phyloP scores from a whole-genome alignment of 2,329 filamentous ascomycete genomes.

The Hypoxylon sp. region DNA sequence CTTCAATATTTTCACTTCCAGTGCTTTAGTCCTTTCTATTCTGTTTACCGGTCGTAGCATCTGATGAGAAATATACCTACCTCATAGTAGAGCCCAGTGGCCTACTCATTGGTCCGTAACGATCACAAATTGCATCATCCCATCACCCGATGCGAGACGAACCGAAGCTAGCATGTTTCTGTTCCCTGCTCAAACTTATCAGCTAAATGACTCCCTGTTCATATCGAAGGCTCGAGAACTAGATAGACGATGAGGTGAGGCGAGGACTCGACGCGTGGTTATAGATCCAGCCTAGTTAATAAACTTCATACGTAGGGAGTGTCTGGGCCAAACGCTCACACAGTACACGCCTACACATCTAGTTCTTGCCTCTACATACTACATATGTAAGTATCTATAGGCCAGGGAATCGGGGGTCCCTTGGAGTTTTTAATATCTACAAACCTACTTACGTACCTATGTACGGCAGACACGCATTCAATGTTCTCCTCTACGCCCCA shows the following conservation, averaged over 20 bases:
- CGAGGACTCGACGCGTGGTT: background rate
- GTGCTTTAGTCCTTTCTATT: background rate
- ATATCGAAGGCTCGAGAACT: background rate
- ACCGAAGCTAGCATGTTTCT: background rate
- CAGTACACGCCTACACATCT: background rate
- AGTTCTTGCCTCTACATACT: background rate
- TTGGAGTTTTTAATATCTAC: background rate
- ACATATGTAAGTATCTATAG: background rate
- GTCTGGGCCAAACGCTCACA: background rate
- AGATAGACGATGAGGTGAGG: background rate
- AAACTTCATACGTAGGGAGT: background rate
- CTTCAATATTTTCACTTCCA: background rate
- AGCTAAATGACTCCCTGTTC: background rate
- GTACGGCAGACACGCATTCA: background rate
- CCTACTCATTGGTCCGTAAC: background rate
- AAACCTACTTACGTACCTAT: background rate
- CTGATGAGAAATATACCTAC: background rate
- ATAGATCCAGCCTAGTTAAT: background rate
- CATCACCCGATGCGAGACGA: background rate
- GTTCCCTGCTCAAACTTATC: background rate
- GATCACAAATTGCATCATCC: background rate
- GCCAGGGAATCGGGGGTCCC: background rate
- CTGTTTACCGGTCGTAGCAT: background rate
- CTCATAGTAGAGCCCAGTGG: background rate
- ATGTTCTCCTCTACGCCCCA: background rate